Conservation (phyloP, 2,329 filamentous ascomycete species). For the Hypoxylon sp. region DNA sequence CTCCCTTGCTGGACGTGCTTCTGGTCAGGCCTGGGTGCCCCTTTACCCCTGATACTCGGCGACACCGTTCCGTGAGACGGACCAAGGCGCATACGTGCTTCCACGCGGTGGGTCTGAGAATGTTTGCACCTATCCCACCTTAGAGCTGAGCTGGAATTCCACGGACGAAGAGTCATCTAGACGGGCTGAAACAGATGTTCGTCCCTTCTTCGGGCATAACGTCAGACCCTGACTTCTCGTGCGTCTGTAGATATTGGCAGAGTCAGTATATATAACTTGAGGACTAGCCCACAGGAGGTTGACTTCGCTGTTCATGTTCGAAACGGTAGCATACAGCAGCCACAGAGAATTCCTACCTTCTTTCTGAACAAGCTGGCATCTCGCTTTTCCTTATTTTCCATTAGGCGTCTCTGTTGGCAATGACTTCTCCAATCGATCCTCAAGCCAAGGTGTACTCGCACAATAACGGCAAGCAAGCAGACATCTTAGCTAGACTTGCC, state of each 20-base stretch:
- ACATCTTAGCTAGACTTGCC: conserved; percentile 55
- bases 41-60: background rate
- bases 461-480: conserved; percentile 52
- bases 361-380: background rate
- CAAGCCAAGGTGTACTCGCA: conserved; percentile 50
- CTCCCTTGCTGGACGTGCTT: background rate
- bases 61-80: conserved; percentile 15
- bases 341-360: background rate
- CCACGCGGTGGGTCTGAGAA: background rate
- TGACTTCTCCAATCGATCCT: conserved; percentile 44
- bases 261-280: background rate
- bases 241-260: background rate
- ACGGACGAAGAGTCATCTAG: background rate
- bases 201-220: background rate
- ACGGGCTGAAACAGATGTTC: conserved; percentile 14
- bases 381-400: background rate
- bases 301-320: background rate
- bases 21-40: background rate
- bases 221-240: background rate
- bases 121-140: conserved; percentile 20
- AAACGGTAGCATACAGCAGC: background rate
- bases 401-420: conserved; percentile 13
- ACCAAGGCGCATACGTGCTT: conserved; percentile 27
- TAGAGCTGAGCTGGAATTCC: background rate
- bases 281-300: background rate